Percentiles rank a stretch among this genome's conserved stretches.
Evolutionary conservation across 306 rosid genomes (phyloP).

Genomic region (Parietaria judaica): DNA sequence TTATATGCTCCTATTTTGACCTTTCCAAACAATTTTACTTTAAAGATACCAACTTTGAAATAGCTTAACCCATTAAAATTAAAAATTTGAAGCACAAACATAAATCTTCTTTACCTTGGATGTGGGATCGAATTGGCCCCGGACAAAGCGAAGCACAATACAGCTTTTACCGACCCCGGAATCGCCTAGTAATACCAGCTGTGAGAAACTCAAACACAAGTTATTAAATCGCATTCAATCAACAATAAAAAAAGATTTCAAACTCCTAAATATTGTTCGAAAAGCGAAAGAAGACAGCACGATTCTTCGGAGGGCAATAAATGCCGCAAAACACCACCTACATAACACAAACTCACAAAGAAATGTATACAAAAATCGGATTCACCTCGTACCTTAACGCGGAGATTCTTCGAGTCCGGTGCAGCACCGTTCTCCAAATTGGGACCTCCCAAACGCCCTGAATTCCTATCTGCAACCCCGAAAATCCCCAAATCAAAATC

Average conservation of each 20-base stretch:
- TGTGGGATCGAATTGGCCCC: constrained; percentile 97
- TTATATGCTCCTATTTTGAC: neutral
- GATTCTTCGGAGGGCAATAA: neutral
- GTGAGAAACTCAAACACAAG: constrained; percentile 23
- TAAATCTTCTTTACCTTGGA: constrained; percentile 60
- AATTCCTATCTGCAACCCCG: constrained; percentile 52
- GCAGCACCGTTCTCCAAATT: constrained; percentile 56
- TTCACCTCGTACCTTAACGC: constrained; percentile 58
- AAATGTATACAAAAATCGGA: neutral
- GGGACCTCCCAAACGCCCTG: constrained; percentile 51
- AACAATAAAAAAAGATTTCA: neutral
- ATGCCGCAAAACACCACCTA: neutral
- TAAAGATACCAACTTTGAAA: neutral
- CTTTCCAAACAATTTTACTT: neutral
- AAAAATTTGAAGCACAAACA: neutral
- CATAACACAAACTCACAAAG: neutral
- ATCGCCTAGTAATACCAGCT: constrained; percentile 97
- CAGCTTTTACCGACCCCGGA: constrained; percentile 99
- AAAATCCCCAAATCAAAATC: constrained; percentile 13
- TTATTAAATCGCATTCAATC: constrained; percentile 18
- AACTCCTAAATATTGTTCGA: neutral
- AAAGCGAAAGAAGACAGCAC: neutral
- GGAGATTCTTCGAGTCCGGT: constrained; percentile 75
- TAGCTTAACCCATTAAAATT: neutral
- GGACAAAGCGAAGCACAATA: constrained; percentile 95